Percentiles rank a stretch among this genome's conserved stretches.
Conservation (phyloP, 768 basidiomycete genomes). For the Neoboletus brunneissimus region DNA sequence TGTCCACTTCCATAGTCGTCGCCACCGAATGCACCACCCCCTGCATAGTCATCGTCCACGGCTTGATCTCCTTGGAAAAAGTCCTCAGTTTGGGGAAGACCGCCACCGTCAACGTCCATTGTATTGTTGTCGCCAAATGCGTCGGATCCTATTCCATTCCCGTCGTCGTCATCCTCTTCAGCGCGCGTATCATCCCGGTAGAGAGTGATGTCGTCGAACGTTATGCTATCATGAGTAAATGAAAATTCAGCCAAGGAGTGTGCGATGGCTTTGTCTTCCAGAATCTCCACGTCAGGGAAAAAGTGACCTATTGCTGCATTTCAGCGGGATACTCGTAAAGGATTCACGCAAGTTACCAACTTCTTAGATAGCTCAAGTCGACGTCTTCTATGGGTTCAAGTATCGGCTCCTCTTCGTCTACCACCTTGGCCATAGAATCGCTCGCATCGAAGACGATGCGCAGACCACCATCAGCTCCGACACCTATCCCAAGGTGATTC, state of each 20-base stretch:
- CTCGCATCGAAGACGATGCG: conserved; percentile 96
- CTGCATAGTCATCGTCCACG: conserved; percentile 45
- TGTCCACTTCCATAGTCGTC: conserved; percentile 41
- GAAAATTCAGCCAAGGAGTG: conserved; percentile 79
- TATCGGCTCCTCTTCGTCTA: conserved; percentile 62
- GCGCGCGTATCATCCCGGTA: conserved; percentile 52
- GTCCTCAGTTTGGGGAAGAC: conserved; percentile 49
- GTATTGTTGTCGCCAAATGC: conserved; percentile 22
- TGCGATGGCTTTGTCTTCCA: conserved; percentile 73
- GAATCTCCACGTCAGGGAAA: conserved; percentile 61
- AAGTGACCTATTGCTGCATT: conserved; percentile 51
- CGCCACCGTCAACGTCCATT: conserved; percentile 43
- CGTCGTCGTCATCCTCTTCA: conserved; percentile 37
- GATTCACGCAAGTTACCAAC: conserved; percentile 38
- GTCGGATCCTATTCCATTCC: conserved; percentile 20
- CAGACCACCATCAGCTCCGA: conserved; percentile 76
- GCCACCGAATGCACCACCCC: conserved; percentile 39
- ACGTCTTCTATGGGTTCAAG: conserved; percentile 70
- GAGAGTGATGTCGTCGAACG: conserved; percentile 61
- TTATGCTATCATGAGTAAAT: conserved; percentile 65
- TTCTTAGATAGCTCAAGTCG: conserved; percentile 59
- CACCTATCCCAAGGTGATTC: conserved; percentile 86
- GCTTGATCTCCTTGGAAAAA: conserved; percentile 67
- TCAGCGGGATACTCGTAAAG: conserved; percentile 4
- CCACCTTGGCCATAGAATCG: conserved; percentile 78